Base-by-base conservation (phyloP, 768 basidiomycete genomes). In the Saitozyma podzolica region DNA sequence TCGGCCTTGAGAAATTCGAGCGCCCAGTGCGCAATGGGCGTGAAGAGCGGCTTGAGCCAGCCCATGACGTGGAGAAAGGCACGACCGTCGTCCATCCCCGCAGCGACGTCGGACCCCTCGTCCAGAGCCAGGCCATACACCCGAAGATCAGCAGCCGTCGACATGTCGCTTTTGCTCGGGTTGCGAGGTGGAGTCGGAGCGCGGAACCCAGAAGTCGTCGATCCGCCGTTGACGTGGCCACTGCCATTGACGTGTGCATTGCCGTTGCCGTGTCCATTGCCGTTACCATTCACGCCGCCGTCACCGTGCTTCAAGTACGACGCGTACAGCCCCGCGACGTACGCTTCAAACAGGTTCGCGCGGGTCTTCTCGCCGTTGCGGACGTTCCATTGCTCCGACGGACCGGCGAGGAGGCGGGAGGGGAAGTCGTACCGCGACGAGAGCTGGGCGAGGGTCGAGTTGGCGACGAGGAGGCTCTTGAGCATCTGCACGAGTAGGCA, bases 291-390 rank as follows among this genome's bases (percentile, higher is more conserved):
- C 29, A 29, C 29, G 2, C 5, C 29, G 29, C 45, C 13, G 45
- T 47, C 45, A 17, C 62, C 58, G 29, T 59, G 62, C 40, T 52
- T 54, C 42, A 64, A 56, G 50, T 66, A 67, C 3, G 70, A 72
- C 17, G 67, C 58, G 56, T 63, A 74, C 3, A 76, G 56, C 8
- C 70, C 75, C 8, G 68, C 75, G 41, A 70, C 47, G 59, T 76
- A 74, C 11, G 72, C 68, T 62, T 76, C 75, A 58, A 76, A 72
- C 40, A 76, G 19, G 50, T 70, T 66, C 9, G 72, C 75, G 5
- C 51, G 43, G 11, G 64, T 61, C 45, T 70, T 68, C 16, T 68
- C 63, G 14, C 63, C 56, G 14, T 61, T 47, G 3, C n/a, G 17
- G 1, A 73, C 49, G 29, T 42, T 61, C 20, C 42, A 48, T 6